These are phyloP conservation scores for Fusarium sp. DNA, from an alignment of 2,329 filamentous ascomycete genomes.

Conservation along the genomic window DNA sequence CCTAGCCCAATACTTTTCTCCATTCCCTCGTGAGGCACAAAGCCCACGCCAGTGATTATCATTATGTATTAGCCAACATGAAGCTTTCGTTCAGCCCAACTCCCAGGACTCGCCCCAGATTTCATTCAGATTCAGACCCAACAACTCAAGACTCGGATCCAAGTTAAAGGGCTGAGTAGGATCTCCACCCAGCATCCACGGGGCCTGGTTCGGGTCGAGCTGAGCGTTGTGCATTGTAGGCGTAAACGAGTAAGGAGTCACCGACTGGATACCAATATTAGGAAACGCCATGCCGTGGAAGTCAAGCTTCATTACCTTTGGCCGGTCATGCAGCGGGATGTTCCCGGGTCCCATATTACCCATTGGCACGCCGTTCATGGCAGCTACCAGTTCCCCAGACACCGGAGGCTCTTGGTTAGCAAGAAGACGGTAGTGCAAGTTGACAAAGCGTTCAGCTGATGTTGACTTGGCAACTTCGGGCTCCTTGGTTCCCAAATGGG, in stretches of 20 bases:
- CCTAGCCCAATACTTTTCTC: conserved; percentile 16
- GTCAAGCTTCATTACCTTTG: conserved; percentile 55
- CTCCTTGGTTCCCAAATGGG: conserved; percentile 69
- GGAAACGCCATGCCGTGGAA: conserved; percentile 44
- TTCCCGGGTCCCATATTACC: conserved; percentile 48
- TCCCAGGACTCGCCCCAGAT: conserved; percentile 67
- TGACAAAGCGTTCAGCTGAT: conserved; percentile 70
- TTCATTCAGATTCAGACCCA: conserved; percentile 67
- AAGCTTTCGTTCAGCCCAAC: conserved; percentile 49
- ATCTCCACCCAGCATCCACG: conserved; percentile 52
- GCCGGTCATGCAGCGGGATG: conserved; percentile 54
- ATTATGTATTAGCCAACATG: conserved; percentile 40
- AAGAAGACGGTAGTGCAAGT: conserved; percentile 68
- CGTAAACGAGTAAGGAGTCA: conserved; percentile 58
- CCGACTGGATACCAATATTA: conserved; percentile 55
- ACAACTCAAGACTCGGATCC: conserved; percentile 66
- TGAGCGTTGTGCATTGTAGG: conserved; percentile 53
- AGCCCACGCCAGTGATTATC: conserved; percentile 41
- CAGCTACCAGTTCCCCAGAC: conserved; percentile 49
- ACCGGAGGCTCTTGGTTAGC: conserved; percentile 65
- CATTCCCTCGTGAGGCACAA: conserved; percentile 14
- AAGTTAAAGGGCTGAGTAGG: conserved; percentile 60
- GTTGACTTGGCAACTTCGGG: conserved; percentile 69
- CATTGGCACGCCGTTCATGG: conserved; percentile 41
- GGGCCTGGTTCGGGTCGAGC: conserved; percentile 52